These are phyloP conservation scores for Ogataea nitratoaversa DNA, from an alignment of 805 yeast genomes.

Conservation along the genomic window DNA sequence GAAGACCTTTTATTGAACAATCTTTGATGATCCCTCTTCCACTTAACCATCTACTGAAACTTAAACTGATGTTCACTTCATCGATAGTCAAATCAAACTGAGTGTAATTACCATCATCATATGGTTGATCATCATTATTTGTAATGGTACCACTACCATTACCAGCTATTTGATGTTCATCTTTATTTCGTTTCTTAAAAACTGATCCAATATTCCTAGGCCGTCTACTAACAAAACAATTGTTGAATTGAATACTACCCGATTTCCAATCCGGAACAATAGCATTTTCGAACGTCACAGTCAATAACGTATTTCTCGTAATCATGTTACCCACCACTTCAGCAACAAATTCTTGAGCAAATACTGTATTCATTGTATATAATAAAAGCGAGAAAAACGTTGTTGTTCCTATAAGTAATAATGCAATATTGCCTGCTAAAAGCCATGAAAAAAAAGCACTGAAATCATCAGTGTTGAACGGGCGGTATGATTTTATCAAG, in stretches of 20 bases:
- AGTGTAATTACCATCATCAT: conserved; percentile 91
- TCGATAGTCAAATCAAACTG: conserved; percentile 92
- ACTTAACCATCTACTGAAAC: conserved; percentile 81
- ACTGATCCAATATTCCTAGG: conserved; percentile 46
- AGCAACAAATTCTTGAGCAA: conserved; percentile 88
- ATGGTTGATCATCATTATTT: conserved; percentile 32
- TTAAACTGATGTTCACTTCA: conserved; percentile 72
- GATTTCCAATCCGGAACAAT: conserved; percentile 92
- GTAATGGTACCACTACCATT: neutral
- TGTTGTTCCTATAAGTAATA: conserved; percentile 84
- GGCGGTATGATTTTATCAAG: conserved; percentile 69
- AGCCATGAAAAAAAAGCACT: conserved; percentile 91
- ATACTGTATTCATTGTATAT: conserved; percentile 73
- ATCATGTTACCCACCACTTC: conserved; percentile 74
- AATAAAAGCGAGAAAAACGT: conserved; percentile 82
- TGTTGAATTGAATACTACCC: conserved; percentile 77
- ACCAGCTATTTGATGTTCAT: neutral
- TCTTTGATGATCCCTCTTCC: conserved; percentile 85
- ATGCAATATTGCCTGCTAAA: conserved; percentile 76
- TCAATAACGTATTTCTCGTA: conserved; percentile 75
- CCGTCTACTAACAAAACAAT: conserved; percentile 80
- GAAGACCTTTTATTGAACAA: conserved; percentile 73
- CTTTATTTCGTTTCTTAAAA: conserved; percentile 29
- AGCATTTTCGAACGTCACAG: conserved; percentile 88
- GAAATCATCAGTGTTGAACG: conserved; percentile 88